Percentiles rank a stretch among this genome's conserved stretches.
Conservation (phyloP, 139 green algal genomes). For the Bryopsis sp. region DNA sequence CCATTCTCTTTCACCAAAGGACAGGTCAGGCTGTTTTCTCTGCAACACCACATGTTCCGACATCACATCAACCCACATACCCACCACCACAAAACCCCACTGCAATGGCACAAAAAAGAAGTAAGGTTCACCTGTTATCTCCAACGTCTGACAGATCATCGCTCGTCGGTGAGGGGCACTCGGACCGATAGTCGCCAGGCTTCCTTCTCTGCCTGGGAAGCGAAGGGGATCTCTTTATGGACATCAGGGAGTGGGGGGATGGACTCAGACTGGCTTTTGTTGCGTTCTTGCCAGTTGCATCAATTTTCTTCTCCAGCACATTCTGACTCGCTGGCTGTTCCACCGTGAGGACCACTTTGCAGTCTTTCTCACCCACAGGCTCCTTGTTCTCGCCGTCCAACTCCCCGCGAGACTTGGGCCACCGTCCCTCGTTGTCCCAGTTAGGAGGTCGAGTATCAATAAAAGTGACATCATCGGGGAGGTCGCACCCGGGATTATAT, state of each 20-base stretch:
- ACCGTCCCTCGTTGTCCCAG: not conserved
- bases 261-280: slow-evolving; percentile 2
- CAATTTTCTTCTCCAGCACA: not conserved
- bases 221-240: not conserved
- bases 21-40: too few relatives aligned
- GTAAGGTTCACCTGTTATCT: too few relatives aligned
- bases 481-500: not conserved
- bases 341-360: not conserved
- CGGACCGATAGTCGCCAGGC: not conserved
- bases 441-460: not conserved
- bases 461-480: not conserved
- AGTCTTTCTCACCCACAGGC: not conserved
- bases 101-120: too few relatives aligned
- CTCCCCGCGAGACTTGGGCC: not conserved
- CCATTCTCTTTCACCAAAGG: too few relatives aligned
- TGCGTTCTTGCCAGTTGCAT: not conserved
- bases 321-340: not conserved
- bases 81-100: too few relatives aligned
- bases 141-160: too few relatives aligned
- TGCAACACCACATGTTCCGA: too few relatives aligned
- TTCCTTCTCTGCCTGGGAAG: not conserved
- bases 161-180: not conserved
- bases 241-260: not conserved
- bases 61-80: too few relatives aligned
- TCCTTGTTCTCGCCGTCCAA: not conserved